Conservation (phyloP, 768 basidiomycete species). For the Sporobolomyces roseus region DNA sequence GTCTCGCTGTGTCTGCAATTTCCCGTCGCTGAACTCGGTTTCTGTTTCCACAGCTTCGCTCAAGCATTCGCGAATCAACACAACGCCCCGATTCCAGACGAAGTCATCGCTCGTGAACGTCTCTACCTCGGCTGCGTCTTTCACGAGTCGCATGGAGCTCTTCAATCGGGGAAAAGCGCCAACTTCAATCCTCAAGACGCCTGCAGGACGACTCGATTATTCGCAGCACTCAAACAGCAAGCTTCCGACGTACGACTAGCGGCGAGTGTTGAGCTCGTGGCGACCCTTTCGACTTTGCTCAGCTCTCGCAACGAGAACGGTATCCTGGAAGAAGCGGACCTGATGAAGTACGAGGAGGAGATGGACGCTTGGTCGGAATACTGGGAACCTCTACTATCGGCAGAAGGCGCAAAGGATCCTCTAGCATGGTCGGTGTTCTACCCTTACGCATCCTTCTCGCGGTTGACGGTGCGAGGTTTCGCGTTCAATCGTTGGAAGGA, state of each 20-base stretch:
- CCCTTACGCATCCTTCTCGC: constrained; percentile 35
- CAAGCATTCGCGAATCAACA: constrained; percentile 33
- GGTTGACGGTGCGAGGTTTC: constrained; percentile 29
- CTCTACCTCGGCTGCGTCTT: constrained; percentile 37
- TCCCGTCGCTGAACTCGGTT: too few relatives aligned
- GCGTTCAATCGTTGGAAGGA: constrained; percentile 36
- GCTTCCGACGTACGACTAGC: constrained; percentile 34
- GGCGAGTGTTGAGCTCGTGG: constrained; percentile 38
- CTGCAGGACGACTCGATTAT: constrained; percentile 34
- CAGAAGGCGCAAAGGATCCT: neutral
- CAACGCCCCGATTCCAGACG: constrained; percentile 16
- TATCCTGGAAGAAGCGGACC: constrained; percentile 14
- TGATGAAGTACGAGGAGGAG: constrained; percentile 26
- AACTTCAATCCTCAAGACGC: constrained; percentile 34
- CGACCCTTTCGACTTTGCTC: constrained; percentile 18
- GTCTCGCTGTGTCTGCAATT: too few relatives aligned
- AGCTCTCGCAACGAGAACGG: constrained; percentile 21
- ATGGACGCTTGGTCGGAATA: constrained; percentile 32
- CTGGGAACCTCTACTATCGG: constrained; percentile 30
- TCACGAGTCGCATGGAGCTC: constrained; percentile 38
- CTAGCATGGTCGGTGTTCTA: constrained; percentile 21
- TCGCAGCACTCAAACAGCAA: constrained; percentile 21
- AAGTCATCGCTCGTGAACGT: constrained; percentile 25
- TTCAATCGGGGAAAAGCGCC: constrained; percentile 35
- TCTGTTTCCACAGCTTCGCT: constrained; percentile 21